A percentile compares a stretch with the other conserved stretches of the same genome.
phyloP scores from a whole-genome alignment of 139 green algal genomes.

The Axilococcus clingmanii region DNA sequence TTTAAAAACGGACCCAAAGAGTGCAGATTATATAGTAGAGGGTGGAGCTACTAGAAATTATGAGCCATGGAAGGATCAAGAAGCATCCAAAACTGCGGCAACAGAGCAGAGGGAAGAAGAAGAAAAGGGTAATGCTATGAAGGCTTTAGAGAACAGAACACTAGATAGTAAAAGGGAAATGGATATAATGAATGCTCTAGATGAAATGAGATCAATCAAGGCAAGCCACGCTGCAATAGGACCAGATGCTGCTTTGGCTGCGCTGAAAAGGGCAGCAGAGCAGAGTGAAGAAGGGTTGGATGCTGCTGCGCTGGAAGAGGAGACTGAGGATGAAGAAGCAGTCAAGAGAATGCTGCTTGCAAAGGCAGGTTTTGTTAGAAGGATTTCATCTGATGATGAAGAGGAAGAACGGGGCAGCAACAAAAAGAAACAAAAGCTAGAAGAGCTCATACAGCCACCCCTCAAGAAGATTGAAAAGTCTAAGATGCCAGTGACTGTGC shows the following conservation, averaged over 20 bases:
- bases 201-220: conserved; percentile 83
- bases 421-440: too few relatives aligned
- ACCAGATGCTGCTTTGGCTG: conserved; percentile 11
- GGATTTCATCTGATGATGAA: conserved; percentile 18
- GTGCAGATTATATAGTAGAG: conserved; percentile 89
- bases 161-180: conserved; percentile 89
- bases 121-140: conserved; percentile 93
- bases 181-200: conserved; percentile 89
- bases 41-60: conserved; percentile 88
- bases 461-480: too few relatives aligned
- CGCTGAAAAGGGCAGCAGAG: conserved; percentile 6
- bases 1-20: conserved; percentile 97
- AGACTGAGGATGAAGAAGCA: conserved; percentile 55
- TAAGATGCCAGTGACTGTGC: neutral
- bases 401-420: too few relatives aligned
- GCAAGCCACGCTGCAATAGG: conserved; percentile 20
- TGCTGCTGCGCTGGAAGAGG: conserved; percentile 28
- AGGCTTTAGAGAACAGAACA: conserved; percentile 89
- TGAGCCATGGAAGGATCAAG: conserved; percentile 85
- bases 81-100: conserved; percentile 30
- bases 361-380: conserved; percentile 26
- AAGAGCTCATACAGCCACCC: too few relatives aligned
- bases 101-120: conserved; percentile 66
- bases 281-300: conserved; percentile 1
- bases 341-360: conserved; percentile 56